Conservation (phyloP, 1,284 basidiomycete species). For the Ustilago loliicola region DNA sequence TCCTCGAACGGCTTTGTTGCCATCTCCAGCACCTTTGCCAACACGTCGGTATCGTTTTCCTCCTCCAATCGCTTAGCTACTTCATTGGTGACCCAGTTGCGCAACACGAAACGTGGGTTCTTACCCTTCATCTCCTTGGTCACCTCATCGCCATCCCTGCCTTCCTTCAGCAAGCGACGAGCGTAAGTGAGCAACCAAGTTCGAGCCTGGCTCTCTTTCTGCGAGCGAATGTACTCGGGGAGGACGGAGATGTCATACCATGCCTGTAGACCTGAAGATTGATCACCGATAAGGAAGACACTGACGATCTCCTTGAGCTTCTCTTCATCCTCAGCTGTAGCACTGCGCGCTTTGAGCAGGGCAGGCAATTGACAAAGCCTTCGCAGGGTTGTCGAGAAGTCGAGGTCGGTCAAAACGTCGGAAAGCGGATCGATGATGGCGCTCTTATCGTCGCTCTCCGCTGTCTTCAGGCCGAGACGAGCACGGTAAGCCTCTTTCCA, state of each 20-base stretch:
- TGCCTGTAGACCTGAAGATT: neutral
- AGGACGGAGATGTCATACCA: conserved; percentile 51
- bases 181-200: conserved; percentile 59
- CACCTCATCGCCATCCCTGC: conserved; percentile 32
- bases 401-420: conserved; percentile 44
- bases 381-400: conserved; percentile 58
- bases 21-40: conserved; percentile 62
- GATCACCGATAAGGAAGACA: conserved; percentile 40
- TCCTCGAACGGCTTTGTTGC: conserved; percentile 59
- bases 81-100: conserved; percentile 68
- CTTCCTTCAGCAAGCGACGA: conserved; percentile 44
- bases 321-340: conserved; percentile 22
- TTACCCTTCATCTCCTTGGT: conserved; percentile 42
- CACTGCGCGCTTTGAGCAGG: conserved; percentile 30
- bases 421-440: conserved; percentile 44
- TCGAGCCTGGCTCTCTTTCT: conserved; percentile 41
- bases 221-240: conserved; percentile 35
- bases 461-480: conserved; percentile 50
- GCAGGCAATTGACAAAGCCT: conserved; percentile 48
- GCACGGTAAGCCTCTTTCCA: conserved; percentile 58
- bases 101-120: conserved; percentile 66
- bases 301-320: conserved; percentile 30
- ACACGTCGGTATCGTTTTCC: conserved; percentile 59
- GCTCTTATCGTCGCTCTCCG: conserved; percentile 34
- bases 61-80: conserved; percentile 60